Base-by-base conservation (phyloP, 1,284 basidiomycete species). In the Coniferiporia sulphurascens region DNA sequence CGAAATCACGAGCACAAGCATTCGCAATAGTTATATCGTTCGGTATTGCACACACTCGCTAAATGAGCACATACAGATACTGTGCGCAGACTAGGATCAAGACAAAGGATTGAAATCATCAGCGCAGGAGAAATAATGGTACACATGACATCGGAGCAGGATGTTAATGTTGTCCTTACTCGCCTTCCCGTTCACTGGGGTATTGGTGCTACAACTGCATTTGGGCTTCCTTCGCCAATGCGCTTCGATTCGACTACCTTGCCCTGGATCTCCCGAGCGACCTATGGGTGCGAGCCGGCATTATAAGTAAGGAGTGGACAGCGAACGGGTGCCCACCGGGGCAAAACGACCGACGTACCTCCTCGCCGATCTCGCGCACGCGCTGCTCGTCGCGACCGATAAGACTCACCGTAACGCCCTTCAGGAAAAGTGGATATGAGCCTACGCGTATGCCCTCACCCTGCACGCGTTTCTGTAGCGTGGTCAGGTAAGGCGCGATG, bases 401-500 rank as follows among this genome's bases (percentile, higher is more conserved):
- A 59, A 96, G 76, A 83, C 46, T 84, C 74, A 61, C 77, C 75
- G 36, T 76, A 72, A 34, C 86, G 56, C 86, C 89, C 61, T 73
- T 74, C 57, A 78, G 73, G 15, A 89, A 72, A 51, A 83, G 78
- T 5, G 89, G 89, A 70, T 93, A 95, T 15, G 87, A 91, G 3
- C 93, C 92, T 34, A 96, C 82, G 67, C 90, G 87, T 60, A 98
- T 86, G 12, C 85, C 86, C 60, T 91, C 87, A 2, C 80, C 74
- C 69, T 83, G 86, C 15, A 93, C 83, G 49, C 89, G 84, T 19
- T 82, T 79, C 67, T 93, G 89, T 0, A 98, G 79, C 13, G 81
- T 74, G 0, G 89, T 88, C 35, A 98, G 80, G 74, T 88, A 96
- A 0, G 95, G 94, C 1, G 93, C 91, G 59, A 98, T 97, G 60